A percentile compares a stretch with the other conserved stretches of the same genome.
Conservation (phyloP, 2,329 filamentous ascomycete species). For the Aspergillus hiratsukae region DNA sequence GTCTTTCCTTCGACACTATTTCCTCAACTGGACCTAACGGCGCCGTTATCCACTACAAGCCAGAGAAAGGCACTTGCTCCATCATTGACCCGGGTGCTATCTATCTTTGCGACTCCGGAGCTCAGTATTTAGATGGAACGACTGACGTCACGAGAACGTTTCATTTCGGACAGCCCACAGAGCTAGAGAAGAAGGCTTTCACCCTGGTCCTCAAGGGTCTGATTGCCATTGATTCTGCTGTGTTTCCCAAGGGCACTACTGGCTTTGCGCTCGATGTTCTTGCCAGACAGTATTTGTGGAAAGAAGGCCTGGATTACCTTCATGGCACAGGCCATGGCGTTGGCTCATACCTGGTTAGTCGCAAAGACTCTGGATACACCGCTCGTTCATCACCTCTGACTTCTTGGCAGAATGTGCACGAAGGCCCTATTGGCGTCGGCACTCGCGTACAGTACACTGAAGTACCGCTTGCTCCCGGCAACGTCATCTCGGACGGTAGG, state of each 20-base stretch:
- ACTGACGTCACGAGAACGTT: slow-evolving; percentile 93
- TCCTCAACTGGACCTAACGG: slow-evolving; percentile 91
- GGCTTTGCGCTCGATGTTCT: slow-evolving; percentile 87
- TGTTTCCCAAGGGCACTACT: slow-evolving; percentile 93
- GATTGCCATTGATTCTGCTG: slow-evolving; percentile 76
- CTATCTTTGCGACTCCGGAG: slow-evolving; percentile 95
- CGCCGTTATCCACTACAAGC: slow-evolving; percentile 93
- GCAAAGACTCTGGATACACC: neutral
- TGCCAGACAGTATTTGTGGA: slow-evolving; percentile 89
- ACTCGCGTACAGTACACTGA: slow-evolving; percentile 88
- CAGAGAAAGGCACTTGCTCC: slow-evolving; percentile 75
- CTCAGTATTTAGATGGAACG: slow-evolving; percentile 92
- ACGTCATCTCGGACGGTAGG: slow-evolving; percentile 78
- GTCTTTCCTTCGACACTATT: slow-evolving; percentile 91
- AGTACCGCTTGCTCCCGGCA: slow-evolving; percentile 82
- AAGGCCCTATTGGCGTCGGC: slow-evolving; percentile 93
- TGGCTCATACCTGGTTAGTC: slow-evolving; percentile 68
- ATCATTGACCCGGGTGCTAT: slow-evolving; percentile 78
- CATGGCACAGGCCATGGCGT: slow-evolving; percentile 96
- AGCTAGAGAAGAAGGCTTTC: slow-evolving; percentile 81
- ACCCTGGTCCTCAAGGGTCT: slow-evolving; percentile 93
- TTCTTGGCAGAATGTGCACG: slow-evolving; percentile 70
- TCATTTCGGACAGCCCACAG: slow-evolving; percentile 81
- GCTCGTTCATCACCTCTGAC: slow-evolving; percentile 12
- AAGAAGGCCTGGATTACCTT: slow-evolving; percentile 86